A percentile compares a stretch with the other conserved stretches of the same genome.
These are phyloP conservation scores for Mycena latifolia DNA, from an alignment of 768 basidiomycete species.

Conservation along the genomic window DNA sequence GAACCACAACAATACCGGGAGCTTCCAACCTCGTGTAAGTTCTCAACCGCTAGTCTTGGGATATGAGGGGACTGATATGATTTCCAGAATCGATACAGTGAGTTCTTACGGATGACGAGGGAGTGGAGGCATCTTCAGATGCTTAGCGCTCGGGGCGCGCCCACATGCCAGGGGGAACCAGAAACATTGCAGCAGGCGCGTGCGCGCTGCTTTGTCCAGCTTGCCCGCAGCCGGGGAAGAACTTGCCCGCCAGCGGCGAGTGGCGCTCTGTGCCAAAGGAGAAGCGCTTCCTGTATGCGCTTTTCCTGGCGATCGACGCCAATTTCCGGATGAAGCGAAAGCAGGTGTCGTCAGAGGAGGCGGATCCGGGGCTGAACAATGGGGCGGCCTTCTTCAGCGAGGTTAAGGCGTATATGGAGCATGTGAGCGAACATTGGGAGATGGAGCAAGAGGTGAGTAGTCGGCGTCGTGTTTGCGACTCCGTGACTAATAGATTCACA, in stretches of 20 bases:
- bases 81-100: slow-evolving; percentile 10
- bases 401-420: slow-evolving; percentile 10
- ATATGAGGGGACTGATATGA: no score
- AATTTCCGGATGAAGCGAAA: slow-evolving; percentile 17
- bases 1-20: no score
- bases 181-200: not conserved
- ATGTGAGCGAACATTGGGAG: slow-evolving; percentile 13
- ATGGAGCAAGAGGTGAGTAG: slow-evolving; percentile 10
- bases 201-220: slow-evolving; percentile 27
- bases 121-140: slow-evolving; percentile 24
- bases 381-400: slow-evolving; percentile 4
- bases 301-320: slow-evolving; percentile 3
- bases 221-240: slow-evolving; percentile 22
- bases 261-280: not conserved
- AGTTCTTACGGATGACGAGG: slow-evolving; percentile 7
- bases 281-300: not conserved
- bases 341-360: slow-evolving; percentile 6
- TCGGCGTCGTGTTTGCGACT: no score
- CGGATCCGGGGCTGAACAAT: not conserved
- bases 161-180: slow-evolving; percentile 15
- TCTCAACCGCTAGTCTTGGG: no score
- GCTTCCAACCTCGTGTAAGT: no score
- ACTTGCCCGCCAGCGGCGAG: slow-evolving; percentile 1
- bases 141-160: slow-evolving; percentile 12
- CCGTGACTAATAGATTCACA: not conserved